These are phyloP conservation scores for Paraphoma chrysanthemicola DNA, from an alignment of 2,329 filamentous ascomycete genomes.

Conservation along the genomic window DNA sequence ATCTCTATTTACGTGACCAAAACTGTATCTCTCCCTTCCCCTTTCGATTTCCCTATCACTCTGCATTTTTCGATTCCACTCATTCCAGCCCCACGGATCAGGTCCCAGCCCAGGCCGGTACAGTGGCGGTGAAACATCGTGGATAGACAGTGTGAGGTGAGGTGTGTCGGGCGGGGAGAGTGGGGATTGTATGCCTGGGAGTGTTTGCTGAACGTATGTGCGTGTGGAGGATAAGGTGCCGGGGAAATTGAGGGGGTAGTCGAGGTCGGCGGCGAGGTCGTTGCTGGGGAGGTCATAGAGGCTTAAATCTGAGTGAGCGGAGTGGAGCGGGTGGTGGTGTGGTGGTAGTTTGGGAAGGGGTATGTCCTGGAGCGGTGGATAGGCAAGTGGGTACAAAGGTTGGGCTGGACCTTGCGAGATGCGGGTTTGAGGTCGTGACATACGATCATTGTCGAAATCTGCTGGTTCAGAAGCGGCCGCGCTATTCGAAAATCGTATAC, in stretches of 20 bases:
- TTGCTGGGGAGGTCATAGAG: not conserved
- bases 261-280: not conserved
- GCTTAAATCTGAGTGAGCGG: not conserved
- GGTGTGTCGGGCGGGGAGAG: not conserved
- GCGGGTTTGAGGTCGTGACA: too few species aligned
- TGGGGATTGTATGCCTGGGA: not conserved
- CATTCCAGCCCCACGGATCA: constrained; percentile 8
- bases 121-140: not conserved
- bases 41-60: not conserved
- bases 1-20: too few species aligned
- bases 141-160: not conserved
- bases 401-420: too few species aligned
- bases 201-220: constrained; percentile 4
- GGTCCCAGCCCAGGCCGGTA: not conserved
- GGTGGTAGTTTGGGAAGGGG: not conserved
- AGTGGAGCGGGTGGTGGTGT: not conserved
- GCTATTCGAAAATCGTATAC: too few species aligned
- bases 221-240: not conserved
- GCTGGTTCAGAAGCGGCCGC: too few species aligned
- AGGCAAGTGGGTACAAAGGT: too few species aligned
- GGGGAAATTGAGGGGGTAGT: constrained; percentile 1
- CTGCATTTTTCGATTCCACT: not conserved
- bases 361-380: too few species aligned
- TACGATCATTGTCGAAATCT: too few species aligned
- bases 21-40: not conserved